These are phyloP conservation scores for Dimocarpus longan DNA, from an alignment of 345 rosid genomes.

Conservation along the genomic window DNA sequence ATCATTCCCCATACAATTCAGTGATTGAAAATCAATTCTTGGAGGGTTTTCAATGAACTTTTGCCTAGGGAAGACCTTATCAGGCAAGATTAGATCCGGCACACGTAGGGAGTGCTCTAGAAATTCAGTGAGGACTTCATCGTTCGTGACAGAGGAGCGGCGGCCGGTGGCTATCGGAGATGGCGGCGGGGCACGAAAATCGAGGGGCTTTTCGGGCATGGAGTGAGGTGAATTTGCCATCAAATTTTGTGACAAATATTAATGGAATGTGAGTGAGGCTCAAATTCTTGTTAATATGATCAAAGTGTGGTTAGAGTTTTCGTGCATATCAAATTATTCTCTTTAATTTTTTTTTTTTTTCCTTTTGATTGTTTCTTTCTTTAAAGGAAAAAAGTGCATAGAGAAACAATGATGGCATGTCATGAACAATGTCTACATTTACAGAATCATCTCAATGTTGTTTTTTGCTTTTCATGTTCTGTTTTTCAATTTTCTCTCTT, in stretches of 20 bases:
- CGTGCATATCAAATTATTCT: slow-evolving; percentile 2
- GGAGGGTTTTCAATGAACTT: slow-evolving; percentile 63
- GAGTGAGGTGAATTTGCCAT: slow-evolving; percentile 49
- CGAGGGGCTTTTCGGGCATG: slow-evolving; percentile 57
- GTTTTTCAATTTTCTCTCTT: slow-evolving; percentile 18
- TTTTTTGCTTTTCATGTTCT: slow-evolving; percentile 17
- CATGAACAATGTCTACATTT: slow-evolving; percentile 29
- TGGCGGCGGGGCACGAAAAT: slow-evolving; percentile 90
- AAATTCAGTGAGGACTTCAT: slow-evolving; percentile 70
- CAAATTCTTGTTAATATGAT: neutral
- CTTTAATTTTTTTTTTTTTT: neutral
- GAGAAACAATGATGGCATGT: slow-evolving; percentile 52
- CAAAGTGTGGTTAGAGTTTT: neutral
- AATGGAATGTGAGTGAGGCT: neutral
- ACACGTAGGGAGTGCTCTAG: slow-evolving; percentile 74
- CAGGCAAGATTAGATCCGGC: slow-evolving; percentile 79
- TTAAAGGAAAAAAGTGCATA: slow-evolving; percentile 26
- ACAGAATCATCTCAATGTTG: slow-evolving; percentile 32
- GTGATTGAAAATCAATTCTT: slow-evolving; percentile 48
- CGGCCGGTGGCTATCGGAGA: slow-evolving; percentile 77
- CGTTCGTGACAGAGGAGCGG: slow-evolving; percentile 75
- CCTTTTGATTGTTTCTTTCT: neutral
- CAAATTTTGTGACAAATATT: neutral
- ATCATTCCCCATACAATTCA: slow-evolving; percentile 34
- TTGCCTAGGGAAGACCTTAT: slow-evolving; percentile 75